Conservation (phyloP, 495 filamentous ascomycete genomes). For the Talaromyces adpressus region DNA sequence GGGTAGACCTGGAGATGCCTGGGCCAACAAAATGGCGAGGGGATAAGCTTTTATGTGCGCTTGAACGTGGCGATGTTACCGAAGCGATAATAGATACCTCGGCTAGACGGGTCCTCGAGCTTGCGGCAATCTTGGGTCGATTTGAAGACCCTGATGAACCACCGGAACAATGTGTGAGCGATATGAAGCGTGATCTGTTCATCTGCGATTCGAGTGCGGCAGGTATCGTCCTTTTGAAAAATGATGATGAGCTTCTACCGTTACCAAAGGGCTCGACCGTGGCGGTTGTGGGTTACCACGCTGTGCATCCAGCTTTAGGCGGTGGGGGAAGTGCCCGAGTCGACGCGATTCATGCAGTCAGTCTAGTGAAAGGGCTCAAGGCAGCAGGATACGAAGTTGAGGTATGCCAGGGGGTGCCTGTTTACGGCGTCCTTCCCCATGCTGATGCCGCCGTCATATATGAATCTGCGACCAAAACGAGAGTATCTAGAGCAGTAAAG, state of each 20-base stretch:
- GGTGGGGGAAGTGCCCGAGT: too few relatives aligned
- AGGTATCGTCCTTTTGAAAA: background rate
- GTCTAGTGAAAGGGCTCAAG: too few relatives aligned
- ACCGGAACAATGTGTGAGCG: background rate
- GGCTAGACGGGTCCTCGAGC: background rate
- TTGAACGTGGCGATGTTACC: background rate
- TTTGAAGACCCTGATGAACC: background rate
- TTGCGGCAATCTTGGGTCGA: background rate
- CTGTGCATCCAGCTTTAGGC: too few relatives aligned
- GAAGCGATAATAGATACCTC: background rate
- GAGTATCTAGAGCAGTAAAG: too few relatives aligned
- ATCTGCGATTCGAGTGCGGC: background rate
- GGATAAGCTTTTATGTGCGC: background rate
- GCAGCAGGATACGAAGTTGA: too few relatives aligned
- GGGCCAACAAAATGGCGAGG: background rate
- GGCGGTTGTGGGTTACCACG: too few relatives aligned
- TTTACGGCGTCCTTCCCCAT: too few relatives aligned
- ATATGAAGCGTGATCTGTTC: background rate
- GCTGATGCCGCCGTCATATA: too few relatives aligned
- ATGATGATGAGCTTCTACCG: background rate
- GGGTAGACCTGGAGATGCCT: background rate
- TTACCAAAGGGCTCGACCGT: background rate
- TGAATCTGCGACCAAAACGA: too few relatives aligned
- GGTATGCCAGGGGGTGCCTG: too few relatives aligned
- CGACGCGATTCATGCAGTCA: too few relatives aligned